Conservation (phyloP, 2,329 filamentous ascomycete genomes). For the Aurifilum marmelostoma region DNA sequence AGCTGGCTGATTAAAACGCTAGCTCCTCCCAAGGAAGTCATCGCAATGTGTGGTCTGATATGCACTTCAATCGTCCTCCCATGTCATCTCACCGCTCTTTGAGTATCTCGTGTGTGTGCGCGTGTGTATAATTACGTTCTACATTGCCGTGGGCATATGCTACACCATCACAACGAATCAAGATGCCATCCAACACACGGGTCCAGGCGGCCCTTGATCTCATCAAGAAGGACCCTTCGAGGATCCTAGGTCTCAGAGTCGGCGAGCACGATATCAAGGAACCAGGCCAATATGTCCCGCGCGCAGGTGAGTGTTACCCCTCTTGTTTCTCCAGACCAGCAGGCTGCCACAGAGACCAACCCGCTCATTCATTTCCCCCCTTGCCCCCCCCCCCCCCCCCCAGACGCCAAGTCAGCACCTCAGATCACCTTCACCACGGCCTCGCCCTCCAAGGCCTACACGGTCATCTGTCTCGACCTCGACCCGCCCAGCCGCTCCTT, state of each 20-base stretch:
- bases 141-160: neutral
- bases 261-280: conserved; percentile 16
- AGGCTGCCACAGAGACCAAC: neutral
- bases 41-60: neutral
- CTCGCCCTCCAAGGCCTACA: conserved; percentile 37
- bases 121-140: neutral
- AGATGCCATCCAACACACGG: conserved; percentile 23
- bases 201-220: conserved; percentile 19
- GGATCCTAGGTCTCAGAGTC: conserved; percentile 22
- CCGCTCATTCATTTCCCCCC: neutral
- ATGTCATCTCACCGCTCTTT: neutral
- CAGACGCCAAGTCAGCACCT: conserved; percentile 19
- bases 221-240: conserved; percentile 23
- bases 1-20: neutral
- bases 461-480: conserved; percentile 48
- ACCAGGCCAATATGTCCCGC: conserved; percentile 22
- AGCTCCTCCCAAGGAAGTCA: neutral
- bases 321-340: neutral
- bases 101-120: neutral
- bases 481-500: conserved; percentile 51
- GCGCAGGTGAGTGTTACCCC: conserved; percentile 14
- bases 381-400: neutral
- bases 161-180: neutral
- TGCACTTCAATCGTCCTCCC: neutral
- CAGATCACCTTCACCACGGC: conserved; percentile 14